A percentile compares a stretch with the other conserved stretches of the same genome.
These are phyloP conservation scores for Talaromyces nanjingensis DNA, from an alignment of 495 filamentous ascomycete species.

Conservation along the genomic window DNA sequence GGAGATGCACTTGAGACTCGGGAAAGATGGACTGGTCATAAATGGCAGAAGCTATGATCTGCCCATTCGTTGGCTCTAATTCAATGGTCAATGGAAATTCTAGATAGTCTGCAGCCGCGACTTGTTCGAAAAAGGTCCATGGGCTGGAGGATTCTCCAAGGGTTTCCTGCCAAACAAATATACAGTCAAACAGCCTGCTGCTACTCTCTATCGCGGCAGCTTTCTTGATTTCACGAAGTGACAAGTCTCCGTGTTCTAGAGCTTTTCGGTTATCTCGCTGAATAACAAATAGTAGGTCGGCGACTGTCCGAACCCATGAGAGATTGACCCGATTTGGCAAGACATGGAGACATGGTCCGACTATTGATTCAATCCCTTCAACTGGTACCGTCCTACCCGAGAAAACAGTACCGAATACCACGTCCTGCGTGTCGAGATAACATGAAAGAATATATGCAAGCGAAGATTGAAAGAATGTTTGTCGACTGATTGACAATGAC, in stretches of 20 bases:
- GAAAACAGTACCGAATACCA: conserved; percentile 66
- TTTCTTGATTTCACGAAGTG: conserved; percentile 61
- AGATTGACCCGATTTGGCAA: conserved; percentile 58
- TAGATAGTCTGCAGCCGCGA: conserved; percentile 54
- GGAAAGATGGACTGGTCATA: conserved; percentile 45
- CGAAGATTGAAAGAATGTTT: conserved; percentile 65
- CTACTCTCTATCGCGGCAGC: conserved; percentile 39
- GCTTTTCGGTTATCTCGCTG: conserved; percentile 55
- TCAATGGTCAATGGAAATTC: conserved; percentile 71
- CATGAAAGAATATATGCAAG: conserved; percentile 56
- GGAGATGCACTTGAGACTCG: conserved; percentile 37
- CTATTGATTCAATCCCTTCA: conserved; percentile 56
- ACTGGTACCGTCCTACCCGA: conserved; percentile 68
- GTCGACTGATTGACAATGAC: conserved; percentile 24
- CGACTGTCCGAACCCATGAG: conserved; percentile 33
- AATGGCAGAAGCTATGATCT: conserved; percentile 39
- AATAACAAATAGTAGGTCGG: conserved; percentile 51
- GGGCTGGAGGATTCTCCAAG: conserved; percentile 30
- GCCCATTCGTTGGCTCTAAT: conserved; percentile 47
- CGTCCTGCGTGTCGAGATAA: conserved; percentile 57
- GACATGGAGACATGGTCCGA: conserved; percentile 66
- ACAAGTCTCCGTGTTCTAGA: conserved; percentile 49
- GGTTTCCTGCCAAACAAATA: conserved; percentile 75
- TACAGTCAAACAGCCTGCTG: conserved; percentile 54
- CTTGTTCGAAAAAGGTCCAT: conserved; percentile 30